These are phyloP conservation scores for Phytopythium kandeliae DNA, from an alignment of 352 stramenopile genomes.

Conservation along the genomic window DNA sequence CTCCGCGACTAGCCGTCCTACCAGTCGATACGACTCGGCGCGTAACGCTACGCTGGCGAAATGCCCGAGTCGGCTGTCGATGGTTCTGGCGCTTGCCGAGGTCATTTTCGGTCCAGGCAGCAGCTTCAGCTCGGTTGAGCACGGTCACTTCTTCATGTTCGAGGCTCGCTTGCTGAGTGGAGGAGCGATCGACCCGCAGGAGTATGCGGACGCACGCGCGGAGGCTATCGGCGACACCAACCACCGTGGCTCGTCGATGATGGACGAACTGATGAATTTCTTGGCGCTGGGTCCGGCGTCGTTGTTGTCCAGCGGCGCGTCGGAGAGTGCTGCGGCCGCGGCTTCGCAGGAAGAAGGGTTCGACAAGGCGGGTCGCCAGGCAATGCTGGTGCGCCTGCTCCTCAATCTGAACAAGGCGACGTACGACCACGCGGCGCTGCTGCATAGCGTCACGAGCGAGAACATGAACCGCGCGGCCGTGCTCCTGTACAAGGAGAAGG, in stretches of 20 bases:
- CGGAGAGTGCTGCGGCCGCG: constrained; percentile 8
- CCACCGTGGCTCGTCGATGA: constrained; percentile 51
- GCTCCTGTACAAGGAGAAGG: constrained; percentile 75
- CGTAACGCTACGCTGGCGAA: constrained; percentile 66
- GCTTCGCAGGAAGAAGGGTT: constrained; percentile 79
- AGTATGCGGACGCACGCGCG: constrained; percentile 71
- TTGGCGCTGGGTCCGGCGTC: constrained; percentile 70
- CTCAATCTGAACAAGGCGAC: constrained; percentile 78
- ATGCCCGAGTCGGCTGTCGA: constrained; percentile 76
- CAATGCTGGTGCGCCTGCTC: constrained; percentile 81
- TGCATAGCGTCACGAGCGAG: constrained; percentile 66
- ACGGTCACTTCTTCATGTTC: constrained; percentile 89
- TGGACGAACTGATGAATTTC: constrained; percentile 88
- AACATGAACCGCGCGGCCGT: constrained; percentile 82
- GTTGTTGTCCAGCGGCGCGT: constrained; percentile 35
- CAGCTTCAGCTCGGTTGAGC: constrained; percentile 73
- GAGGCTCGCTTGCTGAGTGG: constrained; percentile 81
- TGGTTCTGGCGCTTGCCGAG: constrained; percentile 77
- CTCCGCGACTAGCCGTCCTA: constrained; percentile 30
- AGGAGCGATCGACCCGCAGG: constrained; percentile 73
- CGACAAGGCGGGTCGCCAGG: constrained; percentile 72
- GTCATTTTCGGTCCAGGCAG: constrained; percentile 68
- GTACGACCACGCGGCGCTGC: constrained; percentile 70
- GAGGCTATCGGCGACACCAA: constrained; percentile 41
- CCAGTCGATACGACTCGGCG: constrained; percentile 71